These are phyloP conservation scores for Entrophospora sp. DNA, from an alignment of 192 early-diverging fungal species.

Conservation along the genomic window DNA sequence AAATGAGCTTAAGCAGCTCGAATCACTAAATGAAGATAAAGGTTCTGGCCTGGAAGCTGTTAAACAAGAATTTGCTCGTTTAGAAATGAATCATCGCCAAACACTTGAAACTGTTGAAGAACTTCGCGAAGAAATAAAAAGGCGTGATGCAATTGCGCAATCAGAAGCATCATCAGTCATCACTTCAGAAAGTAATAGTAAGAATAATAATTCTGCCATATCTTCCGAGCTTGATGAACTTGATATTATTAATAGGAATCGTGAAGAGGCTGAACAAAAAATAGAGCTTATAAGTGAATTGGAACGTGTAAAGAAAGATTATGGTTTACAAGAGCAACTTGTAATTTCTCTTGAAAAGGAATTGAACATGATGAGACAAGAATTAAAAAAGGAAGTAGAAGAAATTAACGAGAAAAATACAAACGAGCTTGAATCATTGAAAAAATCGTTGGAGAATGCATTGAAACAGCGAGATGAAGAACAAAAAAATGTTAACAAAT, in stretches of 20 bases:
- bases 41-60: neutral
- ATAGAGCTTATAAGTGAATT: neutral
- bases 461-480: neutral
- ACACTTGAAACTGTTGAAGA: constrained; percentile 20
- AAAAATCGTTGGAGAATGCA: neutral
- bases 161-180: constrained; percentile 3
- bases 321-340: neutral
- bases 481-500: neutral
- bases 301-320: neutral
- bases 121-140: constrained; percentile 19
- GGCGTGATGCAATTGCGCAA: constrained; percentile 1
- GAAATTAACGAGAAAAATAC: neutral
- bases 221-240: neutral
- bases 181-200: neutral
- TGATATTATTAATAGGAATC: neutral
- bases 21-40: constrained; percentile 18
- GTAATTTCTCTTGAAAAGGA: neutral
- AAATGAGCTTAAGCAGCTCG: constrained; percentile 15
- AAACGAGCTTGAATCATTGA: neutral
- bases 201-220: neutral
- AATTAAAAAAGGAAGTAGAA: neutral
- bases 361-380: neutral
- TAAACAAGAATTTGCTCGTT: constrained; percentile 12
- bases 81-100: constrained; percentile 19
- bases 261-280: constrained; percentile 7